Evolutionary conservation across 257 asterid genomes (phyloP).

Genomic region (Nicotiana benthamiana): DNA sequence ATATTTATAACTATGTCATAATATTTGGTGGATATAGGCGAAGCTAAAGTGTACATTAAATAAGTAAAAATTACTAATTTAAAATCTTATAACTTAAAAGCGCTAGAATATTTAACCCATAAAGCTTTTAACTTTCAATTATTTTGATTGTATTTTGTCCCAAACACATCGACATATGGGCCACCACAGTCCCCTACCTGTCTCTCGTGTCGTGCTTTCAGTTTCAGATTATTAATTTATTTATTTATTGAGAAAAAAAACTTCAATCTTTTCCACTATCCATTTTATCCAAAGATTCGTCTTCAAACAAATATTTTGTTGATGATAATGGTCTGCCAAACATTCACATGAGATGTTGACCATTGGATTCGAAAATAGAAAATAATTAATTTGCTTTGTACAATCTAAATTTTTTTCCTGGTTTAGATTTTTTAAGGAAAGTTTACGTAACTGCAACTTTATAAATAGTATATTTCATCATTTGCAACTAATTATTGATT

Average conservation of each 20-base stretch:
- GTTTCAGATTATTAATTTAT: background rate
- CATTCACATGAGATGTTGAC: background rate
- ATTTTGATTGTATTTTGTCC: background rate
- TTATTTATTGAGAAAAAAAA: background rate
- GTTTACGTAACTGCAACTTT: no score
- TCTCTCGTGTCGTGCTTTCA: constrained; percentile 10
- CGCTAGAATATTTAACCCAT: no score
- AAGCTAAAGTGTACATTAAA: no score
- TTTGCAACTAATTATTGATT: no score
- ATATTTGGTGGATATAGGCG: no score
- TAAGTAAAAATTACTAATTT: no score
- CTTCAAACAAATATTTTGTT: background rate
- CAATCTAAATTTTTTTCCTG: no score
- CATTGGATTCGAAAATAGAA: background rate
- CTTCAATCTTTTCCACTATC: background rate
- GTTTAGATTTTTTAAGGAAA: no score
- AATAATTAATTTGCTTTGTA: background rate
- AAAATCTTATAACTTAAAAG: no score
- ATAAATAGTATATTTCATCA: no score
- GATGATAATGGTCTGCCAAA: background rate
- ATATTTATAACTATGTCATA: no score
- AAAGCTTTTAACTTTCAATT: background rate
- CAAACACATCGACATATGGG: constrained; percentile 4
- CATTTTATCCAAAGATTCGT: background rate
- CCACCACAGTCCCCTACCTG: background rate